Percentiles rank a stretch among this genome's conserved stretches.
phyloP scores from a whole-genome alignment of 176 grass and related monocot genomes.

The Carex parvula region DNA sequence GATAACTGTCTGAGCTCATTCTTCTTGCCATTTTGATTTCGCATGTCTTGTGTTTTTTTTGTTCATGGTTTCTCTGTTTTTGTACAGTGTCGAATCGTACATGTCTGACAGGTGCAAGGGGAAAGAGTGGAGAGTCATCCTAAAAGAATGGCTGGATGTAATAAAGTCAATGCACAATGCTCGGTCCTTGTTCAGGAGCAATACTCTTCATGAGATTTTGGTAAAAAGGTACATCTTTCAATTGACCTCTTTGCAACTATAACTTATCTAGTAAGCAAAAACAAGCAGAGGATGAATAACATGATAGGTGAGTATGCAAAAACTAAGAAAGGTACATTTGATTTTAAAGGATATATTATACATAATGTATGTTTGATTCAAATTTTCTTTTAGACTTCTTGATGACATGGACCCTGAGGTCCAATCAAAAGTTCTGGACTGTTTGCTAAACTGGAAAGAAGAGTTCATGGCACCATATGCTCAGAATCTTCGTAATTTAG shows the following conservation, averaged over 20 bases:
- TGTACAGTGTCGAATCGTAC: conserved; percentile 59
- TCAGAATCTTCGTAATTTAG: conserved; percentile 67
- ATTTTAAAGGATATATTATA: background rate
- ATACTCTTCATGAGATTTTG: conserved; percentile 69
- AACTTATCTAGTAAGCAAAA: background rate
- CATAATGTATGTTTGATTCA: conserved; percentile 16
- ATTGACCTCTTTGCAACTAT: conserved; percentile 2
- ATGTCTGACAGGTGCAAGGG: conserved; percentile 56
- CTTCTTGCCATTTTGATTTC: background rate
- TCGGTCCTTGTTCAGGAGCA: conserved; percentile 68
- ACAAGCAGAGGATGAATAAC: background rate
- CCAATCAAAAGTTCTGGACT: conserved; percentile 82
- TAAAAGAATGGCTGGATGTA: conserved; percentile 93
- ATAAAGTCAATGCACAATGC: conserved; percentile 74
- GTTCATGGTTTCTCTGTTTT: conserved; percentile 25
- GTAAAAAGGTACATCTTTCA: conserved; percentile 48
- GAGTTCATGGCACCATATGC: conserved; percentile 55
- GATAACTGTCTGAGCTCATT: background rate
- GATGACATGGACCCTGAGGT: conserved; percentile 77
- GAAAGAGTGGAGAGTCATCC: conserved; percentile 74
- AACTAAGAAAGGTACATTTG: background rate
- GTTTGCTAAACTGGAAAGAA: conserved; percentile 86
- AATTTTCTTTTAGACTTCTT: conserved; percentile 59
- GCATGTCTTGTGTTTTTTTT: background rate
- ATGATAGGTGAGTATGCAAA: conserved; percentile 14